Percentiles rank a stretch among this genome's conserved stretches.
phyloP scores from a whole-genome alignment of 179 eudicot genomes.

The Heliamphora pulchella region DNA sequence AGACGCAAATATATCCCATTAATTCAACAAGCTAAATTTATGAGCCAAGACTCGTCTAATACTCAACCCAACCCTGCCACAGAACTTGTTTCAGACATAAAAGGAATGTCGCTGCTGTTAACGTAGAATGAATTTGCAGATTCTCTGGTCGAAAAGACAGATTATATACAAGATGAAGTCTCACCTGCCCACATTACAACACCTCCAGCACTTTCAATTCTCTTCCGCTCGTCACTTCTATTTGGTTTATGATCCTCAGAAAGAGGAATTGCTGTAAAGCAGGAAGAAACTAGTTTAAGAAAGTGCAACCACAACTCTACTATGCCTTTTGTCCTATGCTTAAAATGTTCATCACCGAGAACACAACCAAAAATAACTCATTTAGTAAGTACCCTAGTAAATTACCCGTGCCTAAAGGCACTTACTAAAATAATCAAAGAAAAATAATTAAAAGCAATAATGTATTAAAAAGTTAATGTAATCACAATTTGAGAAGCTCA shows the following conservation, averaged over 20 bases:
- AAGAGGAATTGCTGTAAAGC: constrained; percentile 79
- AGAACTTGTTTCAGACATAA: not conserved
- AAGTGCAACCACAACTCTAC: not conserved
- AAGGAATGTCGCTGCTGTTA: not conserved
- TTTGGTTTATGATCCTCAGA: constrained; percentile 99
- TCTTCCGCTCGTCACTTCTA: constrained; percentile 85
- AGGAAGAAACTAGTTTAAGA: constrained; percentile 8
- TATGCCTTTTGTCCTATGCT: too few relatives aligned
- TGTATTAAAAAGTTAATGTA: too few relatives aligned
- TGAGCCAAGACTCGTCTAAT: not conserved
- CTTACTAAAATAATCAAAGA: too few relatives aligned
- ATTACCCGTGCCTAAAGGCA: too few relatives aligned
- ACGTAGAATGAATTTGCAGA: not conserved
- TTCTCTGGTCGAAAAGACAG: not conserved
- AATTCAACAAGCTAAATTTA: not conserved
- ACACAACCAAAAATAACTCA: not conserved
- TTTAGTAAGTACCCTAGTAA: not conserved
- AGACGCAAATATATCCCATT: not conserved
- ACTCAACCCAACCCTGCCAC: not conserved
- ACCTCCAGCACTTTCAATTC: constrained; percentile 99
- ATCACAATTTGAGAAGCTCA: too few relatives aligned
- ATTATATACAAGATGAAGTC: not conserved
- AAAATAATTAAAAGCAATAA: too few relatives aligned
- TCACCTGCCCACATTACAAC: constrained; percentile 99
- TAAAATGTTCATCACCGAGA: not conserved